Evolutionary conservation across 1,284 basidiomycete genomes (phyloP), one percentile per base, ranked within the genome.

Genomic region (Sporisorium scitamineum): DNA sequence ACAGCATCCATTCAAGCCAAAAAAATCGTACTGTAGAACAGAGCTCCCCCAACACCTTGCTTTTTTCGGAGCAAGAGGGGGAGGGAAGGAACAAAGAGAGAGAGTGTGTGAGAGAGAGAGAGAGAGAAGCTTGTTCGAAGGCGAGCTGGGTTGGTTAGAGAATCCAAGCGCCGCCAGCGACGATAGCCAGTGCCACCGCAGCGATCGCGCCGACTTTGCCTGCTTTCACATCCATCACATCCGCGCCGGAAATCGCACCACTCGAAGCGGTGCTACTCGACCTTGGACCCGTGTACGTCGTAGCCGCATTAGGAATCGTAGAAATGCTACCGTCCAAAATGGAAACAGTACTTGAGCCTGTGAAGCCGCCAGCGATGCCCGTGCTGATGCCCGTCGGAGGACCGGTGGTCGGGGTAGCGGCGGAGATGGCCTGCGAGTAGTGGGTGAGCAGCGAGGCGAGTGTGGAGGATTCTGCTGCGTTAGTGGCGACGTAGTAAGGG

Each of bases 241-340:
- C 9, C 14, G 60, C 60, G 34, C 52, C 60, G 0, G 42, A 48
- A 14, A 29, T 45, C 11, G 31, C 16, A 0, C 32, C 58, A 1
- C 34, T 4, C 5, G 2, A 45, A 18, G 29, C 45, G 9, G 42
- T n/a, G 3, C 37, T 51, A 34, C 34, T 42, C 16, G 45, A 44
- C 20, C 47, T 26, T 9, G 68, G 64, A 0, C 68, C 58, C 1
- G 64, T 76, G 42, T 68, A 76, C n/a, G 73, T 76, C 3, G 73
- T 76, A 2, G 73, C 73, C 1, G 68, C 73, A 22, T 76, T 76
- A 22, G 68, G 64, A 29, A 76, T 75, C 20, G 72, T 75, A 0
- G 48, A 50, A 27, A 75, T 65, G 27, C 61, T 62, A 8, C 72
- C 72, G 14, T 75, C 72, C 1, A 75, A 34, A 11, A 75, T 60